phyloP scores from a whole-genome alignment of 352 stramenopile genomes.

The Phytophthora idaei region DNA sequence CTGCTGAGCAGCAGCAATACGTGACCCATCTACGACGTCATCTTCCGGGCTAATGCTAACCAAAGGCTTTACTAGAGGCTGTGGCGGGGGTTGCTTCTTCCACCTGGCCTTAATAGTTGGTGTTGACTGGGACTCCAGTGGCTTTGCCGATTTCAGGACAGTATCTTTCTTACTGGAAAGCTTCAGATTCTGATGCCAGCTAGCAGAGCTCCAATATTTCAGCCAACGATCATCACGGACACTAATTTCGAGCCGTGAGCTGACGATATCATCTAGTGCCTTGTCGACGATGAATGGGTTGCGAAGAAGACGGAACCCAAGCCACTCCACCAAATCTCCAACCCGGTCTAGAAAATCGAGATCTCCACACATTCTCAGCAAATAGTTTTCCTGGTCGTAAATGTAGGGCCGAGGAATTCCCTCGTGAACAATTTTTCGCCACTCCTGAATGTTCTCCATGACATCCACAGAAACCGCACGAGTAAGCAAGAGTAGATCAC shows the following conservation, averaged over 20 bases:
- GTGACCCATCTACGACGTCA: slow-evolving; percentile 47
- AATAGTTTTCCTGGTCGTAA: slow-evolving; percentile 50
- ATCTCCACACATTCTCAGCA: slow-evolving; percentile 62
- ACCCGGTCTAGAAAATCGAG: slow-evolving; percentile 55
- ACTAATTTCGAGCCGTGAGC: slow-evolving; percentile 8
- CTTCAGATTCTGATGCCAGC: slow-evolving; percentile 23
- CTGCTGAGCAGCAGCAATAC: slow-evolving; percentile 35
- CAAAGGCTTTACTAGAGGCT: slow-evolving; percentile 47
- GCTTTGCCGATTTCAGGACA: neutral
- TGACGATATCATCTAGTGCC: slow-evolving; percentile 39
- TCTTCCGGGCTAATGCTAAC: slow-evolving; percentile 53
- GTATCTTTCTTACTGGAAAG: neutral
- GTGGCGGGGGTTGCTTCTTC: slow-evolving; percentile 24
- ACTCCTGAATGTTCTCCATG: slow-evolving; percentile 51
- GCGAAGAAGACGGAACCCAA: slow-evolving; percentile 54
- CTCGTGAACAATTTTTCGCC: slow-evolving; percentile 46
- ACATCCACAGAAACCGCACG: slow-evolving; percentile 64
- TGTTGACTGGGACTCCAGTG: neutral
- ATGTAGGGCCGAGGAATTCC: slow-evolving; percentile 44
- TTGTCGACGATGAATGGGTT: slow-evolving; percentile 61
- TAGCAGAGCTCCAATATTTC: slow-evolving; percentile 37
- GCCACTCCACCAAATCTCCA: slow-evolving; percentile 48
- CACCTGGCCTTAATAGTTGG: slow-evolving; percentile 5
- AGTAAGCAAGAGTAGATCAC: slow-evolving; percentile 57
- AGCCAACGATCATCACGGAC: slow-evolving; percentile 31